phyloP scores from a whole-genome alignment of 768 basidiomycete species.

The Exidia glandulosa region DNA sequence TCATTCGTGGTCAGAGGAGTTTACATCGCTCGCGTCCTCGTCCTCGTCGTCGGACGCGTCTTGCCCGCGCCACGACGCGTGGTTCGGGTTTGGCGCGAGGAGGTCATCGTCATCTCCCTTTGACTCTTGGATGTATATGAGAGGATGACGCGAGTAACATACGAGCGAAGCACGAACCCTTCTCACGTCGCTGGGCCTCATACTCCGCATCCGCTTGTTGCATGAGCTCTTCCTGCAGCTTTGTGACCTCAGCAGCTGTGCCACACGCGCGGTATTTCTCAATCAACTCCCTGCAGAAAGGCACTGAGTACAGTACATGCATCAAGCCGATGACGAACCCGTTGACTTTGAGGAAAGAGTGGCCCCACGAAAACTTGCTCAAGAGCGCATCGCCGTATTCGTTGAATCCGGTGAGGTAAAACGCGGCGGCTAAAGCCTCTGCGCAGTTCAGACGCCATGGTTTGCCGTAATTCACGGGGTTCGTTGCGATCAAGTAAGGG shows the following conservation, averaged over 20 bases:
- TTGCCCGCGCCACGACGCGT: conserved; percentile 16
- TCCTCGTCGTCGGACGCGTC: conserved; percentile 12
- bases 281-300: conserved; percentile 39
- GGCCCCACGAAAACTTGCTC: conserved; percentile 83
- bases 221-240: conserved; percentile 58
- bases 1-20: no score
- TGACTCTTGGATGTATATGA: conserved; percentile 1
- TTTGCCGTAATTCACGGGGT: conserved; percentile 96
- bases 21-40: conserved; percentile 9
- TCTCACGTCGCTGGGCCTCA: conserved; percentile 39
- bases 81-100: conserved; percentile 61
- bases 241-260: conserved; percentile 44
- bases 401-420: conserved; percentile 86
- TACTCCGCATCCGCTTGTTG: conserved; percentile 56
- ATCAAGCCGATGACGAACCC: conserved; percentile 30
- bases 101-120: conserved; percentile 43
- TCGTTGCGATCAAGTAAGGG: conserved; percentile 89
- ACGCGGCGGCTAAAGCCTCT: conserved; percentile 87
- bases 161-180: conserved; percentile 27
- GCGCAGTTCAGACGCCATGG: conserved; percentile 95
- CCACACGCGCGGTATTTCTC: conserved; percentile 67
- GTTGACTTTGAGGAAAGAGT: conserved; percentile 80
- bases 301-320: conserved; percentile 2
- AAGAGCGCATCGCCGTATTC: conserved; percentile 69
- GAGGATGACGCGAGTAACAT: background rate